These are phyloP conservation scores for Ustilago shanxiensis DNA, from an alignment of 1,284 basidiomycete genomes.

Conservation along the genomic window DNA sequence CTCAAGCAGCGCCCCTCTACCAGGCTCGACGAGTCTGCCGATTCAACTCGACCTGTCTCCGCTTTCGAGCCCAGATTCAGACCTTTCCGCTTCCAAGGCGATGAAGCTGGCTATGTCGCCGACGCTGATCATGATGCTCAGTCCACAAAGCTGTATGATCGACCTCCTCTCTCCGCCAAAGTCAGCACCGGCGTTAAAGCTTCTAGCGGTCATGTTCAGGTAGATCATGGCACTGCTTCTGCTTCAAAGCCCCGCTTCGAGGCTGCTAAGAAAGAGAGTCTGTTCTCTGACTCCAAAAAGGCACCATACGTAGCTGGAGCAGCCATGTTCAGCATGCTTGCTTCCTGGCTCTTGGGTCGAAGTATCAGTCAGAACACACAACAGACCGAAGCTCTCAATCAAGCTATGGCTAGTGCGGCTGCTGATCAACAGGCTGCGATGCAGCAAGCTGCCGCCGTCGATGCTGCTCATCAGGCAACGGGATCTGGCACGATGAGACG, in stretches of 20 bases:
- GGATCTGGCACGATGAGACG: background rate
- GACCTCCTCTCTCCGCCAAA: slow-evolving; percentile 3
- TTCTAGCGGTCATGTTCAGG: background rate
- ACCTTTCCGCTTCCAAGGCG: slow-evolving; percentile 16
- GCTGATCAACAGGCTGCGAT: slow-evolving; percentile 5
- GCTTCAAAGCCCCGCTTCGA: too few relatives aligned
- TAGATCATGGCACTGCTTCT: background rate
- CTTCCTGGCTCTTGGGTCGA: background rate
- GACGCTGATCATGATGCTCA: slow-evolving; percentile 12
- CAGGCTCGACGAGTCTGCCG: background rate
- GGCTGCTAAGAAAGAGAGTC: too few relatives aligned
- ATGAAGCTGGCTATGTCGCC: slow-evolving; percentile 23
- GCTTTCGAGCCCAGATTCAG: background rate
- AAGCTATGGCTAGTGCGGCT: background rate
- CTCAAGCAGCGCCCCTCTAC: background rate
- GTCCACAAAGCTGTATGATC: background rate
- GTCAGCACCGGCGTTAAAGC: background rate
- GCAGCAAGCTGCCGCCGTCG: slow-evolving; percentile 8
- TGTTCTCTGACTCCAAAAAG: too few relatives aligned
- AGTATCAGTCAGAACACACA: slow-evolving; percentile 5
- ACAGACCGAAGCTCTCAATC: slow-evolving; percentile 9
- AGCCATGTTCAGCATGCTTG: background rate
- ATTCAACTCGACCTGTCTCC: background rate
- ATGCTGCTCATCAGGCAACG: slow-evolving; percentile 7
- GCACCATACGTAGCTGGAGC: background rate